Conservation (phyloP, 495 filamentous ascomycete species). For the Sporormia fimetaria region DNA sequence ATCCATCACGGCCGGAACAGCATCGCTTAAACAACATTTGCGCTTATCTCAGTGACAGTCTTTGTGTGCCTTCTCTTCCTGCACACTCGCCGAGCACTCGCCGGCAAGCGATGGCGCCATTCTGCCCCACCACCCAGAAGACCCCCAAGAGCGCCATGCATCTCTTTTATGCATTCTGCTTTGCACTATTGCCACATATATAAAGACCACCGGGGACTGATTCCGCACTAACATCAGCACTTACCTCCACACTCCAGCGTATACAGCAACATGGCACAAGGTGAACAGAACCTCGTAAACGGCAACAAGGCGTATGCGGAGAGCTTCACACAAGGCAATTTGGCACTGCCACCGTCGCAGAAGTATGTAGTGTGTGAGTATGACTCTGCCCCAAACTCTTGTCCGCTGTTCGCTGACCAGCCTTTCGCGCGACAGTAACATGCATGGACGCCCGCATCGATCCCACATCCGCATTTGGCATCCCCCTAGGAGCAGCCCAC, state of each 20-base stretch:
- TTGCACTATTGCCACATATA: too few species aligned
- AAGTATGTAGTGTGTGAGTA: conserved; percentile 46
- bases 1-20: too few species aligned
- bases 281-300: conserved; percentile 44
- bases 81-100: too few species aligned
- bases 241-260: neutral
- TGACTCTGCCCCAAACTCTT: neutral
- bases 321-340: conserved; percentile 50
- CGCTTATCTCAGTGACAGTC: too few species aligned
- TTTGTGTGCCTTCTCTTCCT: too few species aligned
- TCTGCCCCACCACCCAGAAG: too few species aligned
- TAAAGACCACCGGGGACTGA: too few species aligned
- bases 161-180: too few species aligned
- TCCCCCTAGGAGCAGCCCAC: conserved; percentile 65
- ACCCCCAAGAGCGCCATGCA: too few species aligned
- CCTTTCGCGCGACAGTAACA: conserved; percentile 40
- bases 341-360: conserved; percentile 64
- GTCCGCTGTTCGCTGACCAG: conserved; percentile 1
- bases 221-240: neutral
- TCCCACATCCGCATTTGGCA: conserved; percentile 57
- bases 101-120: too few species aligned
- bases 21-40: too few species aligned
- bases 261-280: conserved; percentile 16
- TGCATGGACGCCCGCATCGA: conserved; percentile 85
- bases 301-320: conserved; percentile 51